Conservation (phyloP, 192 early-diverging fungal species). For the Martensiomyces pterosporus region DNA sequence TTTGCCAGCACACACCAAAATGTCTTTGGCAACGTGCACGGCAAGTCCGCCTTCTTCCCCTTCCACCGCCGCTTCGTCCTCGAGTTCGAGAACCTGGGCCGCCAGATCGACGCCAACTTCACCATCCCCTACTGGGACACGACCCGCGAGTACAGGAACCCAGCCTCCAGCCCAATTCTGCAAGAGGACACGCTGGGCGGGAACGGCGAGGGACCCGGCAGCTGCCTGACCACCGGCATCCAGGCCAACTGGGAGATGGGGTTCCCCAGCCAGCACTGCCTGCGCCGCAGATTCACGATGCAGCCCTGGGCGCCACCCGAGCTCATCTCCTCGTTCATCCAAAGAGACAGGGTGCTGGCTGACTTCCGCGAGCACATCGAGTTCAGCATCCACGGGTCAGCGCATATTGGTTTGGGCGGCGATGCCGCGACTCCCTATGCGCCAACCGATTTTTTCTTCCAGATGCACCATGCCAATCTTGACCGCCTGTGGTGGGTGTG, state of each 20-base stretch:
- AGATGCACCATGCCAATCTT: conserved; percentile 60
- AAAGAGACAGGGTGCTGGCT: conserved; percentile 16
- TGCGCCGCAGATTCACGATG: conserved; percentile 28
- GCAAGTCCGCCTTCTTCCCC: conserved; percentile 42
- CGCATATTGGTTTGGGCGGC: conserved; percentile 47
- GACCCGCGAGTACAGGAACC: conserved; percentile 27
- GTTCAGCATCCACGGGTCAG: conserved; percentile 45
- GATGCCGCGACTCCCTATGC: conserved; percentile 47
- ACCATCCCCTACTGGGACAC: conserved; percentile 48
- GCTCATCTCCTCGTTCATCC: conserved; percentile 39
- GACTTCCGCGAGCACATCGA: conserved; percentile 48
- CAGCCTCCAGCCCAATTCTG: conserved; percentile 31
- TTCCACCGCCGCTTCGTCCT: conserved; percentile 50
- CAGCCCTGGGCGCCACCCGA: conserved; percentile 39
- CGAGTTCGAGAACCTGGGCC: conserved; percentile 44
- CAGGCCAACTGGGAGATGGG: conserved; percentile 22
- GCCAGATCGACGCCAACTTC: conserved; percentile 30
- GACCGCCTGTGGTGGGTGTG: conserved; percentile 57
- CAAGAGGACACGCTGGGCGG: conserved; percentile 19
- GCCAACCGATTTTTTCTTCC: conserved; percentile 60
- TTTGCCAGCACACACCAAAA: conserved; percentile 36
- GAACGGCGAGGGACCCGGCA: conserved; percentile 24
- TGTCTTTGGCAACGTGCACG: conserved; percentile 38
- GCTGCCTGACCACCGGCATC: conserved; percentile 28
- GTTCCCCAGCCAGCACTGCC: conserved; percentile 30